Evolutionary conservation across 345 rosid species (phyloP).

Genomic region (Populus pruinosa): DNA sequence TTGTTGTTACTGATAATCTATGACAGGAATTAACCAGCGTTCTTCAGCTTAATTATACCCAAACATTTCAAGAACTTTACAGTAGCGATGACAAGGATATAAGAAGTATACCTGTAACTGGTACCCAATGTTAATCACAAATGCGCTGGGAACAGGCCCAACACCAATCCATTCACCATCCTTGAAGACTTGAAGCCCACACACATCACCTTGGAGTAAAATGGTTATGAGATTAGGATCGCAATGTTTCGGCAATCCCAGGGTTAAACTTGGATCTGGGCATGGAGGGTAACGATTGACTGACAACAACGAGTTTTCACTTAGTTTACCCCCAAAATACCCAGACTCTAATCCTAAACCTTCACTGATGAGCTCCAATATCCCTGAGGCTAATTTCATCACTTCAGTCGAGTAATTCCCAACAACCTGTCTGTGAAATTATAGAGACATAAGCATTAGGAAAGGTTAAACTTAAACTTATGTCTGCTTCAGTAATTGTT

Average conservation of each 20-base stretch:
- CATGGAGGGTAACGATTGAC: conserved; percentile 34
- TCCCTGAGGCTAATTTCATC: conserved; percentile 13
- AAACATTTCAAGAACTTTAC: neutral
- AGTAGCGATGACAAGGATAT: neutral
- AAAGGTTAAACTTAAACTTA: neutral
- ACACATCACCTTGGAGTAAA: conserved; percentile 18
- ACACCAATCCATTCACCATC: conserved; percentile 27
- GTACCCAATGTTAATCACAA: conserved; percentile 31
- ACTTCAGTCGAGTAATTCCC: conserved; percentile 16
- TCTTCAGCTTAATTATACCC: neutral
- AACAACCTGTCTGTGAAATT: conserved; percentile 17
- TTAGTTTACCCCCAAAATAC: neutral
- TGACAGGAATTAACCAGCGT: neutral
- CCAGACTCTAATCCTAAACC: conserved; percentile 11
- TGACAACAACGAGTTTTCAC: conserved; percentile 10
- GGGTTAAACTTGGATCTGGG: conserved; percentile 37
- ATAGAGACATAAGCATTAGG: neutral
- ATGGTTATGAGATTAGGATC: conserved; percentile 18
- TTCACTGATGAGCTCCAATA: conserved; percentile 18
- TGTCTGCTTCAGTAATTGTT: neutral
- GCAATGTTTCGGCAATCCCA: conserved; percentile 33
- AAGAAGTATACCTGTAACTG: conserved; percentile 3
- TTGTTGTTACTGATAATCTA: conserved; percentile 32
- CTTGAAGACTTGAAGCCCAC: conserved; percentile 27
- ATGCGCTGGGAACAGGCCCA: conserved; percentile 29